Evolutionary conservation across 2,329 filamentous ascomycete species (phyloP).

Genomic region (Trichothecium sympodiale): DNA sequence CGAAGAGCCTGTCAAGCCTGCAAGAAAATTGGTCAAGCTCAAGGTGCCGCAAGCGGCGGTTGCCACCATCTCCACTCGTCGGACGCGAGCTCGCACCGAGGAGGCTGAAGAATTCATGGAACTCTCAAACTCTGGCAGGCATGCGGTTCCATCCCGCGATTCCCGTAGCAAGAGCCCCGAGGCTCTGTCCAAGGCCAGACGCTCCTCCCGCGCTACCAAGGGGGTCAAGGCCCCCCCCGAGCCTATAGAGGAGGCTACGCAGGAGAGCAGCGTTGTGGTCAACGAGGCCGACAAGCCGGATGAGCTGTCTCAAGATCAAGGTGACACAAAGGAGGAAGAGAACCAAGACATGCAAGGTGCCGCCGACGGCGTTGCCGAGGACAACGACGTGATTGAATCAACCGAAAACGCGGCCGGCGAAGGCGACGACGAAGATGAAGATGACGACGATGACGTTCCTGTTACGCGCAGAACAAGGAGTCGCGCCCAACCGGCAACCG

Average conservation of each 20-base stretch:
- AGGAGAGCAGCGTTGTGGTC: conserved; percentile 34
- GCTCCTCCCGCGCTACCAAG: conserved; percentile 39
- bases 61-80: conserved; percentile 26
- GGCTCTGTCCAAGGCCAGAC: conserved; percentile 25
- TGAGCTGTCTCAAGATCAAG: conserved; percentile 23
- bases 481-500: conserved; percentile 17
- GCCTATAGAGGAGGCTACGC: conserved; percentile 40
- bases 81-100: conserved; percentile 42
- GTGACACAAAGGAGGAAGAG: conserved; percentile 16
- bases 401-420: conserved; percentile 18
- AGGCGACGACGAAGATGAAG: conserved; percentile 16
- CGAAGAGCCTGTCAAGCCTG: conserved; percentile 13
- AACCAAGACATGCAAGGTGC: conserved; percentile 18
- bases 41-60: conserved; percentile 22
- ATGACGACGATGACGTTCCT: conserved; percentile 35
- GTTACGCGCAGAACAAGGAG: conserved; percentile 34
- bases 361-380: conserved; percentile 2
- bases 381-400: conserved; percentile 10
- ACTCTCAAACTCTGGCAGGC: conserved; percentile 49
- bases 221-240: conserved; percentile 36
- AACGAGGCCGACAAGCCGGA: conserved; percentile 24
- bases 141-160: conserved; percentile 36
- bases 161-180: conserved; percentile 48
- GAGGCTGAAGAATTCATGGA: conserved; percentile 45
- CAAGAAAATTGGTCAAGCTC: conserved; percentile 30